Evolutionary conservation across 768 basidiomycete species (phyloP), one percentile per base, ranked within the genome.

Genomic region (Piloderma croceum): DNA sequence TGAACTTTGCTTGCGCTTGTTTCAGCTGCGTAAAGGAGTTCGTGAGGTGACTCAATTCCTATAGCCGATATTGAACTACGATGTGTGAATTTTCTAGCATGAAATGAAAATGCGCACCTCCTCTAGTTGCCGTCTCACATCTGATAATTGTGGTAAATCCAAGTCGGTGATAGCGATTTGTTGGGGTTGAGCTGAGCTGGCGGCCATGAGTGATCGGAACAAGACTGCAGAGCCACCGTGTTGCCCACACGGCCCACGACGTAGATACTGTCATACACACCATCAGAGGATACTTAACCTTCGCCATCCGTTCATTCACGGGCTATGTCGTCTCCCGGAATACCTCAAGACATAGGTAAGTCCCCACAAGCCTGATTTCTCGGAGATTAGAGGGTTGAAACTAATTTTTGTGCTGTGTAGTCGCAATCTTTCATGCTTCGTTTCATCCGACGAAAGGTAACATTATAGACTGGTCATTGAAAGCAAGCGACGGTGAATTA

Each of bases 1-100:
- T 81, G 73, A 98, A 97, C 62, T 94, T 96, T 2, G 81, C 76
- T 58, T 97, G 91, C 1, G 92, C 94, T 49, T 85, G 82, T 59
- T 90, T 94, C 19, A 98, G 77, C 52, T 96, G 91, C 9, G 83
- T 78, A 56, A 92, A 97, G 23, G 92, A 94, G 52, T 77, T 85
- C 9, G 92, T 89, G 35, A 97, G 70, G 58, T 96, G 93, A 42
- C 78, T 83, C 34, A 99, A 64, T 72, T 99, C 94, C 93, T 98
- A 59, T 17, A 20, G 17, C 39, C 37, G 34, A 41, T 41, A 40
- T 24, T 32, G 33, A 25, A 24, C 15, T 29, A 23, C 17, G 21
- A 29, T 11, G 18, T 29, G 19, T 36, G n/a, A 20, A 15, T 29
- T 29, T 29, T n/a, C 15, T 23, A 17, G 20, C 18, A 24, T 12